Conservation (phyloP, 2,329 filamentous ascomycete species). For the Cryphonectria parasitica region DNA sequence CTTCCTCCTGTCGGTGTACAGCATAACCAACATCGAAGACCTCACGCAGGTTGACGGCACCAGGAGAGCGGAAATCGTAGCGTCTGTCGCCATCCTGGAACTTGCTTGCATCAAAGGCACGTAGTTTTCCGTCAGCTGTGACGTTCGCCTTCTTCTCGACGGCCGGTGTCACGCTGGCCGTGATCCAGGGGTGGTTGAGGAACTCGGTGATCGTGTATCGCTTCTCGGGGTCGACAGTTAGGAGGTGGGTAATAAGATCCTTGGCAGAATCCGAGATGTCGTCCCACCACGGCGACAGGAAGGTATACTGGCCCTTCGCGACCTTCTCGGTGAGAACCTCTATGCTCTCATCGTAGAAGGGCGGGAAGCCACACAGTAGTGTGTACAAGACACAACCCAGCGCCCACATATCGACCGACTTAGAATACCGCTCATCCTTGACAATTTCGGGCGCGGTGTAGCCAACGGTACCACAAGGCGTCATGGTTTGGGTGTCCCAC, state of each 20-base stretch:
- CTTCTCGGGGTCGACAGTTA: conserved; percentile 94
- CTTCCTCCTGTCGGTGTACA: conserved; percentile 94
- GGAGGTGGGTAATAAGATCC: conserved; percentile 88
- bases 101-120: conserved; percentile 61
- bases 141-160: conserved; percentile 59
- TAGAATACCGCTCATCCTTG: conserved; percentile 98
- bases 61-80: conserved; percentile 92
- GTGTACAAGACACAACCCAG: conserved; percentile 97
- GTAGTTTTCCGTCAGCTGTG: conserved; percentile 48
- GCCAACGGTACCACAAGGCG: conserved; percentile 96
- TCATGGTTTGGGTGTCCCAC: conserved; percentile 98
- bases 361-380: conserved; percentile 93
- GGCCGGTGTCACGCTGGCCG: conserved; percentile 61
- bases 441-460: conserved; percentile 99
- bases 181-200: conserved; percentile 92
- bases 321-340: conserved; percentile 97
- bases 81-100: conserved; percentile 66
- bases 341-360: conserved; percentile 98
- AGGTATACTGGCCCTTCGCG: conserved; percentile 93
- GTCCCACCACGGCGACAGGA: conserved; percentile 99
- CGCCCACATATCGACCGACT: conserved; percentile 99
- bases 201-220: conserved; percentile 93
- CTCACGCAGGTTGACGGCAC: conserved; percentile 91
- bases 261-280: conserved; percentile 95
- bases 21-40: conserved; percentile 99